phyloP scores from a whole-genome alignment of 169 alveolate genomes.

The Plasmodium sp. region DNA sequence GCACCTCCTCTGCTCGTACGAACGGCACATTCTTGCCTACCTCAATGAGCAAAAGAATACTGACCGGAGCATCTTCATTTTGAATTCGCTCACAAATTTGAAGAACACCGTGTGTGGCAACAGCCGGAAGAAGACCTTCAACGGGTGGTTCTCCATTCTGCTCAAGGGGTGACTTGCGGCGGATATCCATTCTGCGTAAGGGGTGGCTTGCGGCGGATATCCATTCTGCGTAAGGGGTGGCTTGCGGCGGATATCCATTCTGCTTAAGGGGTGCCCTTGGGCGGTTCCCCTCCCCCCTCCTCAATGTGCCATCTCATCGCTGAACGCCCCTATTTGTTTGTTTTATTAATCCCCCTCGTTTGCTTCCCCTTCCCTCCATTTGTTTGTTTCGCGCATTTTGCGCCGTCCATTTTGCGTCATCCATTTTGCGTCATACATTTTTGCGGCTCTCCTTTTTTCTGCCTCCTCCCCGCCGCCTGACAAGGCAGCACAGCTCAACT shows the following conservation, averaged over 20 bases:
- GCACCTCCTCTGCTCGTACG: constrained; percentile 13
- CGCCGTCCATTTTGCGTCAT: not conserved
- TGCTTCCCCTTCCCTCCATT: not conserved
- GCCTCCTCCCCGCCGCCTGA: not conserved
- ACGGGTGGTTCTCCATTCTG: constrained; percentile 67
- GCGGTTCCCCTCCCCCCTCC: not conserved
- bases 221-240: no score
- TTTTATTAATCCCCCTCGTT: not conserved
- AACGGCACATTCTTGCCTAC: constrained; percentile 20
- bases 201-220: not conserved
- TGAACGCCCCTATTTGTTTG: not conserved
- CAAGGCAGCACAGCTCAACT: not conserved
- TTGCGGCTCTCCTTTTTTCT: not conserved
- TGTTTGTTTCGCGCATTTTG: not conserved
- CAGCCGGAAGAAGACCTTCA: constrained; percentile 1
- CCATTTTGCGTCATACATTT: not conserved
- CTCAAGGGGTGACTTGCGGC: not conserved
- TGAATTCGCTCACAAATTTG: constrained; percentile 34
- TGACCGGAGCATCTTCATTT: constrained; percentile 27
- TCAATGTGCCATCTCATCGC: not conserved
- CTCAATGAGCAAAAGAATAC: constrained; percentile 22
- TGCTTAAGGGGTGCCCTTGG: constrained; percentile 1
- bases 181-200: no score
- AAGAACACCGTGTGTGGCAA: constrained; percentile 10
- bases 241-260: not conserved